Base-by-base conservation (phyloP, 495 filamentous ascomycete species). In the Neurospora tetraspora region DNA sequence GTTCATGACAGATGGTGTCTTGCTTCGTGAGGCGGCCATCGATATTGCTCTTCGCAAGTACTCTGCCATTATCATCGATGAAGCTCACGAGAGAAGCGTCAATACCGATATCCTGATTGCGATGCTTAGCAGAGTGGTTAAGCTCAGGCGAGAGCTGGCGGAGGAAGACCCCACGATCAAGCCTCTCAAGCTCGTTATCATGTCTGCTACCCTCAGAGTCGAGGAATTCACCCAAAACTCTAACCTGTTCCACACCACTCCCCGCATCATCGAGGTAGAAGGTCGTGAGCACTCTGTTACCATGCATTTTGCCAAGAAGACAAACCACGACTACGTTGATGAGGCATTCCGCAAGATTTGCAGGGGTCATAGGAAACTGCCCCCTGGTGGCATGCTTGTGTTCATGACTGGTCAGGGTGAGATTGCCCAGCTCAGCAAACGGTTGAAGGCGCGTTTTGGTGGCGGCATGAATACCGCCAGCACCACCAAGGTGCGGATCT, bases 1-100 rank as follows among this genome's bases (percentile, higher is more conserved):
- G 80, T 99, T 98, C 82, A 98, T 99, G 94, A 99, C 96, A 1
- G 96, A 99, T 80, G 96, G 96, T 85, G 93, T 99, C 34, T 84
- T 99, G 71, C 86, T 99, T 16, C 90, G 95, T 69, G 96, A 99
- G 78, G 91, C 97, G 61, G 89, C 92, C 0, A 89, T 95, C 72
- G 96, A 99, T 78, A 95, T 98, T 80, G 84, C 92, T 5, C 83
- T 99, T 36, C 88, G 85, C n/a, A 97, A 97, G 73, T 99, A 99
- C 80, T 97, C 94, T 3, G 90, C 91, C 53, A 91, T 99, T 59
- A 86, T 99, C 59, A 93, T 99, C 77, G 96, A 99, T 79, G 96
- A 99, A 82, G 96, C 96, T 12, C 96, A 99, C 83, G 96, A 99
- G 78, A 89, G 96, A 76, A 98, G 94, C 77, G 91, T 97, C 72